Conservation (phyloP, 1,284 basidiomycete genomes). For the Leccinum pseudoinsigne region DNA sequence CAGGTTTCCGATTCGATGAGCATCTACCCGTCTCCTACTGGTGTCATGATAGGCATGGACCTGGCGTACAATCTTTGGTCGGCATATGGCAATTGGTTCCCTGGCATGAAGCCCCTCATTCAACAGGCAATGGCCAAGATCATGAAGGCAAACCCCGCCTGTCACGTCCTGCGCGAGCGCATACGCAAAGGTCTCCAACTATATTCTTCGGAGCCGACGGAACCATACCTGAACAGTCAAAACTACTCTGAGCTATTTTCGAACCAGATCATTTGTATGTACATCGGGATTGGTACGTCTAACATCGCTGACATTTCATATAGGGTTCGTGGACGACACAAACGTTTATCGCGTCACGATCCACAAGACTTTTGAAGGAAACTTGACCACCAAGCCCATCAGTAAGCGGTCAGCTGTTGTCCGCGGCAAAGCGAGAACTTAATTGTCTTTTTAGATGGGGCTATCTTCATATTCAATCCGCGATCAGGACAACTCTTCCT, state of each 20-base stretch:
- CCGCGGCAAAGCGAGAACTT: neutral
- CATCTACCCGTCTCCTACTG: conserved; percentile 97
- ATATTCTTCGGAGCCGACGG: conserved; percentile 98
- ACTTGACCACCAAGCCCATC: conserved; percentile 99
- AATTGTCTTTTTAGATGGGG: conserved; percentile 64
- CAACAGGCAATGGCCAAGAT: conserved; percentile 99
- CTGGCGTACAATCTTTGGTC: conserved; percentile 98
- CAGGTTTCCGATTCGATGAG: conserved; percentile 94
- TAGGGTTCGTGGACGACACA: conserved; percentile 98
- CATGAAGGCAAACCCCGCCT: conserved; percentile 99
- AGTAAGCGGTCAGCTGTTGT: conserved; percentile 47
- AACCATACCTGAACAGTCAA: conserved; percentile 97
- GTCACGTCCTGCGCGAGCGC: conserved; percentile 97
- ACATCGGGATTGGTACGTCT: neutral
- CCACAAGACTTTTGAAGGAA: conserved; percentile 99
- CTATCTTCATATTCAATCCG: conserved; percentile 99
- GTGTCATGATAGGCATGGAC: conserved; percentile 98
- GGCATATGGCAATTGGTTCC: conserved; percentile 99
- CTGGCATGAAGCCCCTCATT: conserved; percentile 95
- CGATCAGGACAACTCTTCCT: conserved; percentile 98
- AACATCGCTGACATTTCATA: conserved; percentile 12
- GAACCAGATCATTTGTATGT: conserved; percentile 97
- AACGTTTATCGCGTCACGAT: conserved; percentile 99
- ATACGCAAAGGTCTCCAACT: conserved; percentile 98
- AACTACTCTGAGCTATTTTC: conserved; percentile 84